Base-by-base conservation (phyloP, 768 basidiomycete species). In the Pleurotus salmoneostramineus region DNA sequence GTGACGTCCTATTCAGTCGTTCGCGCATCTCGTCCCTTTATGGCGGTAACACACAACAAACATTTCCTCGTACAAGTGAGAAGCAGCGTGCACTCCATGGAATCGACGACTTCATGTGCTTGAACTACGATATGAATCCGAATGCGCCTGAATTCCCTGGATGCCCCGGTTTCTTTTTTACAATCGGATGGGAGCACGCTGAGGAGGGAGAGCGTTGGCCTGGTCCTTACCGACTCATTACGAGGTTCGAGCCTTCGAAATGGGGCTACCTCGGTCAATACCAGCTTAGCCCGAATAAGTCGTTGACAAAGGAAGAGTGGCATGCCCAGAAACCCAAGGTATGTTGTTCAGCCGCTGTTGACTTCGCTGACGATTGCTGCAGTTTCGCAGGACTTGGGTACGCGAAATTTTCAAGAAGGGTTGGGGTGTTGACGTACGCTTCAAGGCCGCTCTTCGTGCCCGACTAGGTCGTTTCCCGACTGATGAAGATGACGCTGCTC, bases 221-320 rank as follows among this genome's bases (percentile, higher is more conserved):
- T 27, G 21, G 21, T 27, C 21, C 21, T 4, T 11, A 31, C n/a
- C 50, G 50, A 6, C 50, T 52, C 8, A 52, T 67, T 27, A 62
- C 65, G 10, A 57, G 64, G 4, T 55, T 69, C n/a, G 57, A 46
- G 1, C 4, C 10, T 0, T 42, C 48, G 0, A 37, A 45, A 2
- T 74, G 71, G 70, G 66, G 67, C 15, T 74, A 72, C 51, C 55
- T 68, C 56, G 72, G 73, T 0, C 62, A 68, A 51, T 75, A 75
- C 43, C 59, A 63, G 31, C 7, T 56, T 0, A 56, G 21, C 0
- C 0, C 50, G 0, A 57, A 62, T 1, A 47, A 54, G 1, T 50
- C 64, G 1, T 56, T 75, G 43, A 69, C 65, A 0, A 50, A 60
- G 5, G 56, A 60, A 46, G 72, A 73, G 60, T 74, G 71, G 71